These are phyloP conservation scores for Trypanosoma theileri DNA, from an alignment of 208 protist genomes.

Conservation along the genomic window DNA sequence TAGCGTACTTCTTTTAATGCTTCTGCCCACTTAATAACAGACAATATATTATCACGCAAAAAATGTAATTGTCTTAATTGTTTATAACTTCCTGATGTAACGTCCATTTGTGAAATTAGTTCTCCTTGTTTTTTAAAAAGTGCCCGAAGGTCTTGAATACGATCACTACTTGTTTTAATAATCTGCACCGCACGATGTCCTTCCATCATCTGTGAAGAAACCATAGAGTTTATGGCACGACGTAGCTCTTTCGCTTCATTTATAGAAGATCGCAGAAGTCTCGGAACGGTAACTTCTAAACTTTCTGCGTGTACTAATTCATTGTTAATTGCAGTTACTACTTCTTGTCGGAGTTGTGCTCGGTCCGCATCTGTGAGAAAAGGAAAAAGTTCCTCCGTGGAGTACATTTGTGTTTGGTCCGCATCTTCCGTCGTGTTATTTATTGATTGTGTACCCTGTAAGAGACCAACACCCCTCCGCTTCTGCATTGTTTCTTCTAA, in stretches of 20 bases:
- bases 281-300: slow-evolving; percentile 73
- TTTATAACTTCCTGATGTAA: slow-evolving; percentile 59
- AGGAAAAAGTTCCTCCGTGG: slow-evolving; percentile 59
- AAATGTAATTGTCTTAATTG: slow-evolving; percentile 77
- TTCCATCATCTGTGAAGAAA: slow-evolving; percentile 78
- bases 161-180: slow-evolving; percentile 56
- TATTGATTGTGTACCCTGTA: not conserved
- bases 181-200: slow-evolving; percentile 74
- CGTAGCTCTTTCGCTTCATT: slow-evolving; percentile 79
- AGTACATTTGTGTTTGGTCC: slow-evolving; percentile 48
- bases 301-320: slow-evolving; percentile 73
- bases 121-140: slow-evolving; percentile 78
- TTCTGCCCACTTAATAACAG: slow-evolving; percentile 80
- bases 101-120: slow-evolving; percentile 71
- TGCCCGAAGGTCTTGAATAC: slow-evolving; percentile 60
- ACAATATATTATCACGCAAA: slow-evolving; percentile 76
- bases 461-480: not conserved
- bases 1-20: slow-evolving; percentile 84
- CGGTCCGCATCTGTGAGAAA: slow-evolving; percentile 71
- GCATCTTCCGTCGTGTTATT: slow-evolving; percentile 13
- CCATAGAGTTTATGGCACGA: slow-evolving; percentile 74
- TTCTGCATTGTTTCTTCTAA: not conserved
- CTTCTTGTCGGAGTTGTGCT: slow-evolving; percentile 54
- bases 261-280: slow-evolving; percentile 66
- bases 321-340: slow-evolving; percentile 68